These are phyloP conservation scores for Beauveria asiatica DNA, from an alignment of 2,329 filamentous ascomycete genomes.

Conservation along the genomic window DNA sequence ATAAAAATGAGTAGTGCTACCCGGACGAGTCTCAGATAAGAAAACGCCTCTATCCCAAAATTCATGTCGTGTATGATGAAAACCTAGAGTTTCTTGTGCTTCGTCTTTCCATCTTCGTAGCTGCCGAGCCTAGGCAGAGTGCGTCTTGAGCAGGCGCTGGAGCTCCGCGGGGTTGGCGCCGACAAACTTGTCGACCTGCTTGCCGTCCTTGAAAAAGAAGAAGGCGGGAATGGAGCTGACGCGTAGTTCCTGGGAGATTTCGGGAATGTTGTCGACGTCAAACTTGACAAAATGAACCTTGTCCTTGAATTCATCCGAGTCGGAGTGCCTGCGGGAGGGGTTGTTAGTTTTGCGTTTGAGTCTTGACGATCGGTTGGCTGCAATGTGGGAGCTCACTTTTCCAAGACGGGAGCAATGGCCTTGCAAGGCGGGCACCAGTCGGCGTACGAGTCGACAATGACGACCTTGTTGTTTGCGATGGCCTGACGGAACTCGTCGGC, in stretches of 20 bases:
- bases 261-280: slow-evolving; percentile 75
- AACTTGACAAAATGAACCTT: slow-evolving; percentile 74
- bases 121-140: slow-evolving; percentile 4
- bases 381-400: slow-evolving; percentile 18
- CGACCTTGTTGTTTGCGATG: slow-evolving; percentile 39
- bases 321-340: slow-evolving; percentile 16
- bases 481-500: slow-evolving; percentile 11
- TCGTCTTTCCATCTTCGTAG: not conserved
- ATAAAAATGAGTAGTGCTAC: too few species aligned
- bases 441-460: slow-evolving; percentile 82
- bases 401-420: slow-evolving; percentile 68
- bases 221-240: slow-evolving; percentile 94
- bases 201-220: slow-evolving; percentile 69
- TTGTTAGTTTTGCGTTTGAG: not conserved
- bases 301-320: slow-evolving; percentile 41
- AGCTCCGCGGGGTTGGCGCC: slow-evolving; percentile 73
- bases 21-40: too few species aligned
- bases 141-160: slow-evolving; percentile 31
- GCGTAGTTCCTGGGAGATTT: slow-evolving; percentile 66
- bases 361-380: not conserved
- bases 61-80: not conserved
- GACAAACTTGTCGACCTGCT: slow-evolving; percentile 64
- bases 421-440: slow-evolving; percentile 95
- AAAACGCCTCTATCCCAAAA: slow-evolving; percentile 1
- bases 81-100: not conserved